Percentiles rank a stretch among this genome's conserved stretches.
These are phyloP conservation scores for Neopestalotiopsis sp. DNA, from an alignment of 2,329 filamentous ascomycete genomes.

Conservation along the genomic window DNA sequence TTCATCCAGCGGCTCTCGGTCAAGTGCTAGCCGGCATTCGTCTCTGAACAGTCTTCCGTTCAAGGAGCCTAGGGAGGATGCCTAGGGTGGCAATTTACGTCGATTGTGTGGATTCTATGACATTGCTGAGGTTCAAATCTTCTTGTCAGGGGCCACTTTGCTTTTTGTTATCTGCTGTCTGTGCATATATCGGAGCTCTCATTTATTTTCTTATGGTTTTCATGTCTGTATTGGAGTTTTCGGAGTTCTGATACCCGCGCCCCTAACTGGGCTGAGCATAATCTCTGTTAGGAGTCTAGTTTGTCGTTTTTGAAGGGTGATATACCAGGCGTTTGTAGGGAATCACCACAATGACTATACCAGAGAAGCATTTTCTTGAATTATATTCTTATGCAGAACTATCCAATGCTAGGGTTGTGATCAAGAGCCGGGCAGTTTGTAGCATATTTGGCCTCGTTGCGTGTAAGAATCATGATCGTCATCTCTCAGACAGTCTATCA, in stretches of 20 bases:
- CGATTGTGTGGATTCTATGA: neutral
- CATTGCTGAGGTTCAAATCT: neutral
- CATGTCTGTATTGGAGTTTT: neutral
- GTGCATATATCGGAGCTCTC: too few relatives aligned
- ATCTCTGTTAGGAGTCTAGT: neutral
- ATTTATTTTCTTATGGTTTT: neutral
- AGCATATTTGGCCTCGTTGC: neutral
- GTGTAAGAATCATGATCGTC: neutral
- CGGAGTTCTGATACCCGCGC: neutral
- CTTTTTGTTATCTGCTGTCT: neutral
- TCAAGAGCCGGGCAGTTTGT: neutral
- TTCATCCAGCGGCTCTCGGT: constrained; percentile 24
- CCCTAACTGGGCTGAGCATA: neutral
- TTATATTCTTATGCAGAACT: too few relatives aligned
- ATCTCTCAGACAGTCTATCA: neutral
- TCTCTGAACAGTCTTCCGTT: constrained; percentile 29
- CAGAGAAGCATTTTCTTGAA: neutral
- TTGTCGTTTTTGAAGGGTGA: neutral
- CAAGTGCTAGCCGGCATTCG: constrained; percentile 31
- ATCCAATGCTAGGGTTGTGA: too few relatives aligned
- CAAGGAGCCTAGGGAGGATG: constrained; percentile 22
- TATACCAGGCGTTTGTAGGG: neutral
- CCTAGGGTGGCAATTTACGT: neutral
- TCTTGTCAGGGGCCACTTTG: neutral
- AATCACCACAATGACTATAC: neutral